Evolutionary conservation across 768 basidiomycete genomes (phyloP), one percentile per base, ranked within the genome.

Genomic region (Dendrothele bispora): DNA sequence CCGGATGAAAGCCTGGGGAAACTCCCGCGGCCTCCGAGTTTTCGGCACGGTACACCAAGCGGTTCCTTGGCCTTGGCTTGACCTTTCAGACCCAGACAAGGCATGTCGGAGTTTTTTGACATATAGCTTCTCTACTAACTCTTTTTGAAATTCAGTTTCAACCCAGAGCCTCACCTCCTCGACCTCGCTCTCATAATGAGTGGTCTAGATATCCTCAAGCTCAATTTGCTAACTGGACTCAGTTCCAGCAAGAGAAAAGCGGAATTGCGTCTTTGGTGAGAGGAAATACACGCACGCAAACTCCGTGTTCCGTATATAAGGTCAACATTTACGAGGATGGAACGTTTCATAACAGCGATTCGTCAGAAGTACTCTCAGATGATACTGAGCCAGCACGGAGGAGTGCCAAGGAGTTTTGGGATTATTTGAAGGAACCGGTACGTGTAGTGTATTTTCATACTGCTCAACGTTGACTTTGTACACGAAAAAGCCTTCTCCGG

Each of bases 1-100:
- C n/a, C n/a, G n/a, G n/a, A n/a, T n/a, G n/a, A n/a, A n/a, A n/a
- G n/a, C n/a, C n/a, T n/a, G n/a, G n/a, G n/a, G n/a, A n/a, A n/a
- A n/a, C n/a, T n/a, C n/a, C n/a, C n/a, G n/a, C n/a, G n/a, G 10
- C 54, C 55, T 28, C 58, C 60, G 11, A 52, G 52, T 22, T 56
- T 70, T 43, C 60, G 71, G 2, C 70, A 72, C 20, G 70, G 64
- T 15, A 58, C 69, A 12, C 71, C 71, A 3, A 68, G 65, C 3
- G 71, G 70, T 5, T n/a, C 71, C 71, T 20, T 72, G 71, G 71
- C 71, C 71, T 5, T 72, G 68, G 61, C 64, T 73, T 55, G 70
- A 73, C 51, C 60, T 72, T 17, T 63, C 67, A 34, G 39, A 61
- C 51, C 22, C 39, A 24, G 14, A 10, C 10, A 32, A 32, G 10